Evolutionary conservation across 1,139 yeast genomes (phyloP).

Genomic region (Hyphopichia fennica): DNA sequence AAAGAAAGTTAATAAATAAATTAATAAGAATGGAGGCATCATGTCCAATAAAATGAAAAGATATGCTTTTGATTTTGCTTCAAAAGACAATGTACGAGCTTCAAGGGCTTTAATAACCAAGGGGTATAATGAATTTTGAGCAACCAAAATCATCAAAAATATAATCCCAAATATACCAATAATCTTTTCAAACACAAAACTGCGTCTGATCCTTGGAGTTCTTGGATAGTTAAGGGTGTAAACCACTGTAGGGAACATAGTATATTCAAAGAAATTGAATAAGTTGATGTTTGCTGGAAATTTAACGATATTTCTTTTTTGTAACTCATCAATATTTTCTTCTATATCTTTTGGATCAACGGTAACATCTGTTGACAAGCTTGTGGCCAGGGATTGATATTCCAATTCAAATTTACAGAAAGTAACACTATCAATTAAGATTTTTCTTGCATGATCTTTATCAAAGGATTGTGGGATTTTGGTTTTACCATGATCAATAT

Average conservation of each 20-base stretch:
- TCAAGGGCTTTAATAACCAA: constrained; percentile 60
- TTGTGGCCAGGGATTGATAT: constrained; percentile 39
- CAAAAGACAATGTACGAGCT: constrained; percentile 48
- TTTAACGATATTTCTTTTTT: constrained; percentile 21
- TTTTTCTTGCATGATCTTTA: constrained; percentile 22
- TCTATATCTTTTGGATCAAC: constrained; percentile 11
- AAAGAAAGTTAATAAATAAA: constrained; percentile 79
- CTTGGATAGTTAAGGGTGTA: constrained; percentile 81
- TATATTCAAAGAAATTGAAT: constrained; percentile 65
- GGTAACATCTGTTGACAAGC: constrained; percentile 14
- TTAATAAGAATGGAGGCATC: constrained; percentile 73
- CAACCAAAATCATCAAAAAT: constrained; percentile 74
- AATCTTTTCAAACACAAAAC: constrained; percentile 67
- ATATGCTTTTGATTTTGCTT: constrained; percentile 50
- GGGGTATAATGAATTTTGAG: constrained; percentile 80
- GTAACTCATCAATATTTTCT: constrained; percentile 16
- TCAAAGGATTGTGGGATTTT: constrained; percentile 21
- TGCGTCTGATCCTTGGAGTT: constrained; percentile 65
- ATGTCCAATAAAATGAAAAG: constrained; percentile 68
- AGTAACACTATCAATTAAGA: constrained; percentile 48
- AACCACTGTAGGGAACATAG: constrained; percentile 92
- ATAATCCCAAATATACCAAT: constrained; percentile 86
- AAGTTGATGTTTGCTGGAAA: constrained; percentile 77
- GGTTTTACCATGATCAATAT: constrained; percentile 15
- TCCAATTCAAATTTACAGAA: constrained; percentile 66